A percentile compares a stretch with the other conserved stretches of the same genome.
These are phyloP conservation scores for Cladosporium colombiae DNA, from an alignment of 2,329 filamentous ascomycete species.

Conservation along the genomic window DNA sequence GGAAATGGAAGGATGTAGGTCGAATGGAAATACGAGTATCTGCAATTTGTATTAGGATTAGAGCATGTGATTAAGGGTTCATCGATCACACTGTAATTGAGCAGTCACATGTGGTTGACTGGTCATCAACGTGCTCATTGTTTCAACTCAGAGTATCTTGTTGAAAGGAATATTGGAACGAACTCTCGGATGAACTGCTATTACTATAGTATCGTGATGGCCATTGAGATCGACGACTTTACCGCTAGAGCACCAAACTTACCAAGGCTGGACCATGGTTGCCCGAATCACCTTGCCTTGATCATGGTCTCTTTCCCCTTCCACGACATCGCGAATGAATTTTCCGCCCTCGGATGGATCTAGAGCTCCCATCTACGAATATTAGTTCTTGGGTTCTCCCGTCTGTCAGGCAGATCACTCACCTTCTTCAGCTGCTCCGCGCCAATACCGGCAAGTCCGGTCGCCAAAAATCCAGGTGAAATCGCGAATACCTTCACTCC, in stretches of 20 bases:
- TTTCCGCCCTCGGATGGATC: conserved; percentile 41
- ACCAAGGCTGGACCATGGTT: conserved; percentile 43
- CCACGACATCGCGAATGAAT: conserved; percentile 42
- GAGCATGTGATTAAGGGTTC: neutral
- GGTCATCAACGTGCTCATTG: neutral
- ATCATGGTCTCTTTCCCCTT: conserved; percentile 44
- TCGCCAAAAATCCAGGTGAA: conserved; percentile 51
- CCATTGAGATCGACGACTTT: neutral
- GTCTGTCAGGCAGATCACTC: neutral
- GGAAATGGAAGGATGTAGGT: neutral
- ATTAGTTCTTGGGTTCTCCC: neutral
- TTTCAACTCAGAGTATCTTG: neutral
- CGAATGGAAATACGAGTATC: neutral
- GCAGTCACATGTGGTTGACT: neutral
- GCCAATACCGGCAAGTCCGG: conserved; percentile 41
- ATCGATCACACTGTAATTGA: neutral
- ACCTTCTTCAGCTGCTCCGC: conserved; percentile 36
- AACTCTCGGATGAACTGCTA: neutral
- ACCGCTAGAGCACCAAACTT: neutral
- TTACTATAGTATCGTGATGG: neutral
- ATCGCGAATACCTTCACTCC: conserved; percentile 52
- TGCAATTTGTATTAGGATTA: neutral
- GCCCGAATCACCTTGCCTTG: conserved; percentile 40
- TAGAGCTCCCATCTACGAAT: conserved; percentile 41
- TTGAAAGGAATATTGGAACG: neutral